Conservation (phyloP, 441 rosid species). For the Melastoma candidum region DNA sequence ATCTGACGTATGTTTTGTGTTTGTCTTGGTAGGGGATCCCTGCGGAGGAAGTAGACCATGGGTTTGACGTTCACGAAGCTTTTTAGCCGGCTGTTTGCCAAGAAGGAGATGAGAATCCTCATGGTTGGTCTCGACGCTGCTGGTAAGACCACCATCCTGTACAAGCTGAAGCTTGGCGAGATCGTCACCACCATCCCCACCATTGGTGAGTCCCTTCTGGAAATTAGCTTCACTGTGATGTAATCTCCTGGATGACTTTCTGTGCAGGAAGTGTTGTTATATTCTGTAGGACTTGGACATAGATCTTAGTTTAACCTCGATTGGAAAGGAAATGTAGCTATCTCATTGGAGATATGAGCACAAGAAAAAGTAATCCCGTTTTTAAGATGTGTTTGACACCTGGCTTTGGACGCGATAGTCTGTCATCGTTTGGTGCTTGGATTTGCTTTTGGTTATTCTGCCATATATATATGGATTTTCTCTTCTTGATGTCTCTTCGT, state of each 20-base stretch:
- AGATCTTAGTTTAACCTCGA: no score
- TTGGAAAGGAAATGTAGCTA: no score
- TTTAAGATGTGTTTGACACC: no score
- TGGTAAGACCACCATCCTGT: slow-evolving; percentile 19
- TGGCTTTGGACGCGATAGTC: no score
- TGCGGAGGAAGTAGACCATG: slow-evolving; percentile 6
- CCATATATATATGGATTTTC: not conserved
- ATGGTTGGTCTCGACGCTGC: slow-evolving; percentile 21
- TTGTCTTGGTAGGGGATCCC: not conserved
- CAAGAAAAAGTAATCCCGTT: no score
- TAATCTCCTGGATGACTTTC: not conserved
- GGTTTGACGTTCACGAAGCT: slow-evolving; percentile 18
- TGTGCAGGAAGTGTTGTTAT: not conserved
- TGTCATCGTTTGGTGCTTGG: no score
- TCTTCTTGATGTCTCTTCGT: slow-evolving; percentile 2
- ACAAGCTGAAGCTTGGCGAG: slow-evolving; percentile 18
- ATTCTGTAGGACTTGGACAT: no score
- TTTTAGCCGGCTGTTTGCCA: slow-evolving; percentile 17
- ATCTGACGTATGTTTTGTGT: not conserved
- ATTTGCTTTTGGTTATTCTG: not conserved
- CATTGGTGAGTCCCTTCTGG: slow-evolving; percentile 10
- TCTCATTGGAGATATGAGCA: no score
- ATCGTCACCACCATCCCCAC: slow-evolving; percentile 19
- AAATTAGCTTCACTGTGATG: not conserved
- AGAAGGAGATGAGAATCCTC: slow-evolving; percentile 19